Evolutionary conservation across 148 eudicot species (phyloP), one percentile per base, ranked within the genome.

Genomic region (Vaccinium macrocarpon): DNA sequence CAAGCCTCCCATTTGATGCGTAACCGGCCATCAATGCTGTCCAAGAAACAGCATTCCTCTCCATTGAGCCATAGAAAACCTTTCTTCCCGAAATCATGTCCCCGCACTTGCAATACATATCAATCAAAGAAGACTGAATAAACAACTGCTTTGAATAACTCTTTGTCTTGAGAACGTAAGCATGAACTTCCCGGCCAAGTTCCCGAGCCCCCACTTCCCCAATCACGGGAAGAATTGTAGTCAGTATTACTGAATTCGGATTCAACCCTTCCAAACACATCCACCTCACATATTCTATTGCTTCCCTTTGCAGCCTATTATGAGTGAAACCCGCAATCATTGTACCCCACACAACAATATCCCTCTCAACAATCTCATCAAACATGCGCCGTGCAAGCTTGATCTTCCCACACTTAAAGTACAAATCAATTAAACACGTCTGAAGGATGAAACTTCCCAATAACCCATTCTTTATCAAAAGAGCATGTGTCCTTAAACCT

Each of bases 61-160:
- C 92, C 86, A 78, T 84, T 0, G 97, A 93, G 32, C 82, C 84
- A 51, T 92, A 91, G 80, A 96, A 96, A 59, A 92, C 95, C 66
- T 86, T 90, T 79, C 98, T 89, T 61, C 95, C 99, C 0, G 90
- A 90, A 72, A 66, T 86, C 89, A 96, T 82, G 88, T 96, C 99
- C 48, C 94, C 93, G 73, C 99, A 93, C 86, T 96, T 96, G 88
- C 99, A 91, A 72, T 96, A 96, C 99, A 94, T 96, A 88, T 96
- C 99, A 62, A 96, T 88, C 84, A 96, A 89, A 77, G 89, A 89
- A 59, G 94, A 92, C 81, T 96, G 97, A 74, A 96, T 83, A 86
- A 91, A 96, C 80, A 91, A 83, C 51, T 92, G 91, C 48, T 91
- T 92, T 14, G 89, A 87, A 86, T 94, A 96, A 50, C 84, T 88